Conservation (phyloP, 1,284 basidiomycete genomes). For the Malassezia brasiliensis region DNA sequence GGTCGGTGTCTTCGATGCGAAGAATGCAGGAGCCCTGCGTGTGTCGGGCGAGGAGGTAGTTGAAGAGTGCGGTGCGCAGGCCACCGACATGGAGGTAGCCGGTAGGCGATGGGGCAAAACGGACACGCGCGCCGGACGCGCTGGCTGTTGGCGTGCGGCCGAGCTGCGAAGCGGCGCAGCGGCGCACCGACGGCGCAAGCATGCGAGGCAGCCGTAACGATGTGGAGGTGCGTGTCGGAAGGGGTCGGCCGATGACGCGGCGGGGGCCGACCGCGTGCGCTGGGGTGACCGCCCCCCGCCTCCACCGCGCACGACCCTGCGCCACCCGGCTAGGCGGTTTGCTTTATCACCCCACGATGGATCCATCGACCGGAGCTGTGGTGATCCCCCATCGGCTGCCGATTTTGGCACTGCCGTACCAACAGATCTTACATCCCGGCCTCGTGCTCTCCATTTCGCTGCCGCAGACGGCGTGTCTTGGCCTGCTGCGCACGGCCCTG, state of each 20-base stretch:
- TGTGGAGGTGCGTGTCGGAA: neutral
- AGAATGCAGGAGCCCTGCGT: conserved; percentile 77
- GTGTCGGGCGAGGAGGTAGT: conserved; percentile 74
- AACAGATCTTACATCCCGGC: conserved; percentile 41
- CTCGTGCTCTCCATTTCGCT: conserved; percentile 42
- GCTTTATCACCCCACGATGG: neutral
- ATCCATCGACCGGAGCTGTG: neutral
- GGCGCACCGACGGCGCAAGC: neutral
- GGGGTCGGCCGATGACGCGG: neutral
- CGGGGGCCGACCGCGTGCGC: too few species aligned
- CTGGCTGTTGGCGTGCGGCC: neutral
- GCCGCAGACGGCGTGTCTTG: conserved; percentile 38
- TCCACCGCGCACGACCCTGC: neutral
- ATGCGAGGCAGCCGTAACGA: neutral
- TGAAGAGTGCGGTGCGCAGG: conserved; percentile 88
- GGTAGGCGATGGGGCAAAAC: conserved; percentile 95
- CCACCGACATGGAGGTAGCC: conserved; percentile 89
- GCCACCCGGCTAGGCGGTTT: too few species aligned
- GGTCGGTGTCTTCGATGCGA: conserved; percentile 88
- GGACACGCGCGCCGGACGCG: conserved; percentile 51
- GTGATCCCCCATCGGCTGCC: conserved; percentile 34
- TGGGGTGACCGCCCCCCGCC: neutral
- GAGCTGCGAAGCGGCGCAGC: neutral
- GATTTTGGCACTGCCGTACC: conserved; percentile 41
- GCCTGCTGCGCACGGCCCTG: conserved; percentile 44